These are phyloP conservation scores for Amanita thiersii DNA, from an alignment of 768 basidiomycete genomes.

Conservation along the genomic window DNA sequence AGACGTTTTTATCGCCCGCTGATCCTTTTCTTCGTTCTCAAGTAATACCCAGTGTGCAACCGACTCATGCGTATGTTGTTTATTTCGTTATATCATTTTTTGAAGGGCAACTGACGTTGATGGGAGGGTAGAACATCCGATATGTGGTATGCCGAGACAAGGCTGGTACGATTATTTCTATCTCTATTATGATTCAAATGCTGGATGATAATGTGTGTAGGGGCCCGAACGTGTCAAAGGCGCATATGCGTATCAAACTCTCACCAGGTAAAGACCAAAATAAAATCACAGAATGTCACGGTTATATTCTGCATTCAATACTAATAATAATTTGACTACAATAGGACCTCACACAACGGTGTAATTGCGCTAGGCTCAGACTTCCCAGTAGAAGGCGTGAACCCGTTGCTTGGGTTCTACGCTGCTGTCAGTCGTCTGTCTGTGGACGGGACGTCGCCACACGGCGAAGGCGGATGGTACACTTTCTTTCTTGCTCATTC, in stretches of 20 bases:
- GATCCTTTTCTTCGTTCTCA: constrained; percentile 1
- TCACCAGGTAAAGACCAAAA: constrained; percentile 43
- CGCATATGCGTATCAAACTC: constrained; percentile 83
- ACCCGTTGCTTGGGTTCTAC: constrained; percentile 85
- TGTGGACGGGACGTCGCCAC: constrained; percentile 67
- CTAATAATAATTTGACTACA: not conserved
- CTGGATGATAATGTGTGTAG: constrained; percentile 23
- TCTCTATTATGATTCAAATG: too few species aligned
- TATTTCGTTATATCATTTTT: not conserved
- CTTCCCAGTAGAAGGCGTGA: constrained; percentile 89
- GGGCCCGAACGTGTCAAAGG: constrained; percentile 77
- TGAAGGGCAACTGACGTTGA: not conserved
- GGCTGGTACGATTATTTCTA: constrained; percentile 45
- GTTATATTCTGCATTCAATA: not conserved
- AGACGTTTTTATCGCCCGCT: not conserved
- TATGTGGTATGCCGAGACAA: constrained; percentile 86
- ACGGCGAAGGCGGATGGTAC: constrained; percentile 79
- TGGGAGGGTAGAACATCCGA: constrained; percentile 59
- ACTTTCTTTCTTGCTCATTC: constrained; percentile 11
- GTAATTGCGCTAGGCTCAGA: constrained; percentile 83
- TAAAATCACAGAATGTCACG: constrained; percentile 1
- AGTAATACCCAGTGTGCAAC: constrained; percentile 92
- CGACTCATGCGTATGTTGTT: constrained; percentile 72
- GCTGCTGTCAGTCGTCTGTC: constrained; percentile 76
- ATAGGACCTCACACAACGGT: constrained; percentile 39